Conservation (phyloP, 768 basidiomycete species). For the Naganishia antarctica region DNA sequence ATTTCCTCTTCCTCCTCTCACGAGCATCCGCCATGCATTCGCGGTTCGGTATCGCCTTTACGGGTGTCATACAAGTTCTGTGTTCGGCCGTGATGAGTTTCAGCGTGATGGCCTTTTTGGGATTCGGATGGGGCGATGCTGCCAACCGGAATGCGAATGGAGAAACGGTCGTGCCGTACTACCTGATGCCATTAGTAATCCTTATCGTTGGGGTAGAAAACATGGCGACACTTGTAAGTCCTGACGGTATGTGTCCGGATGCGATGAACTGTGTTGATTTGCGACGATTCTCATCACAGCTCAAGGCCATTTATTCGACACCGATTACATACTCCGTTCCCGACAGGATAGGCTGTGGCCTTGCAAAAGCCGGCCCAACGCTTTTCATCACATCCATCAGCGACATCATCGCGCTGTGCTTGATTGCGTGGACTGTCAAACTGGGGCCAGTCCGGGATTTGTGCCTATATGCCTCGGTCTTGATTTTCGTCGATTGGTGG, state of each 20-base stretch:
- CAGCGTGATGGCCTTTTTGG: conserved; percentile 83
- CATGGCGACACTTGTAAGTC: conserved; percentile 82
- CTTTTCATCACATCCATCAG: conserved; percentile 87
- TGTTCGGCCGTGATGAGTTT: conserved; percentile 91
- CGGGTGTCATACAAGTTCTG: conserved; percentile 82
- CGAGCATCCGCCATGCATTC: conserved; percentile 68
- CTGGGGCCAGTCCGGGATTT: conserved; percentile 81
- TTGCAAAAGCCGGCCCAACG: conserved; percentile 81
- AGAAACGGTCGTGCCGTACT: conserved; percentile 36
- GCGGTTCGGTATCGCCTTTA: conserved; percentile 82
- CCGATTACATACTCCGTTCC: conserved; percentile 53
- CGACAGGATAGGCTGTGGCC: conserved; percentile 81
- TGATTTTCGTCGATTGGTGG: conserved; percentile 95
- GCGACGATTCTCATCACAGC: conserved; percentile 29
- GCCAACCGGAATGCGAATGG: background rate
- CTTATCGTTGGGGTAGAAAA: conserved; percentile 95
- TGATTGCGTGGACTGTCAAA: conserved; percentile 66
- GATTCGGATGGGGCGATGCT: conserved; percentile 50
- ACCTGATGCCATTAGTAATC: conserved; percentile 85
- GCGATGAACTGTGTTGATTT: conserved; percentile 12
- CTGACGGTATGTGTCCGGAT: background rate
- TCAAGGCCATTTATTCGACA: conserved; percentile 37
- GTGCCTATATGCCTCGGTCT: conserved; percentile 86
- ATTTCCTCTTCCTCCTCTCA: conserved; percentile 39
- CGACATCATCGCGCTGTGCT: conserved; percentile 73